Evolutionary conservation across 345 rosid genomes (phyloP).

Genomic region (Corchorus olitorius): DNA sequence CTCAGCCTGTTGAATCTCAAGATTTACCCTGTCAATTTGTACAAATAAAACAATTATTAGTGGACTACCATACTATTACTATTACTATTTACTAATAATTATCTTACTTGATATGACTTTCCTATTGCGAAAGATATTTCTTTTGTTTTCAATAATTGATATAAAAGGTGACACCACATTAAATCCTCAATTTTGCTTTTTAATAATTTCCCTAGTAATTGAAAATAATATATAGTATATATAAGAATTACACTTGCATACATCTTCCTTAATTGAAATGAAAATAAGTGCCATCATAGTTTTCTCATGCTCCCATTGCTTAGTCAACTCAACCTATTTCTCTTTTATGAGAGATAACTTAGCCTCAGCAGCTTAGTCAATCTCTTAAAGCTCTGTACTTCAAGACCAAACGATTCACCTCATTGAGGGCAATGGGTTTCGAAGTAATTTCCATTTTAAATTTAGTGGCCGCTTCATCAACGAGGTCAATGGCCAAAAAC

Average conservation of each 20-base stretch:
- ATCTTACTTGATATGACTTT: too few relatives aligned
- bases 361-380: constrained; percentile 73
- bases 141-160: neutral
- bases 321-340: constrained; percentile 80
- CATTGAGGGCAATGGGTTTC: constrained; percentile 97
- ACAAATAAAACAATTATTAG: neutral
- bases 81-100: too few relatives aligned
- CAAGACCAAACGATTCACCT: constrained; percentile 86
- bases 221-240: too few relatives aligned
- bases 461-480: constrained; percentile 99
- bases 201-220: too few relatives aligned
- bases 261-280: constrained; percentile 98
- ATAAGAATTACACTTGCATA: constrained; percentile 17
- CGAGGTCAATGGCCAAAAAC: constrained; percentile 99
- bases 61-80: too few relatives aligned
- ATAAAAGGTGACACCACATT: too few relatives aligned
- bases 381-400: constrained; percentile 93
- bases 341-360: constrained; percentile 72
- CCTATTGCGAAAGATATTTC: neutral
- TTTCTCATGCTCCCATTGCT: constrained; percentile 99
- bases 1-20: constrained; percentile 98
- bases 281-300: constrained; percentile 90
- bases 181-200: too few relatives aligned
- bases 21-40: constrained; percentile 91
- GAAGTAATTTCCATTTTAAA: constrained; percentile 99